Evolutionary conservation across 768 basidiomycete species (phyloP), one percentile per base, ranked within the genome.

Genomic region (Psilocybe cubensis): DNA sequence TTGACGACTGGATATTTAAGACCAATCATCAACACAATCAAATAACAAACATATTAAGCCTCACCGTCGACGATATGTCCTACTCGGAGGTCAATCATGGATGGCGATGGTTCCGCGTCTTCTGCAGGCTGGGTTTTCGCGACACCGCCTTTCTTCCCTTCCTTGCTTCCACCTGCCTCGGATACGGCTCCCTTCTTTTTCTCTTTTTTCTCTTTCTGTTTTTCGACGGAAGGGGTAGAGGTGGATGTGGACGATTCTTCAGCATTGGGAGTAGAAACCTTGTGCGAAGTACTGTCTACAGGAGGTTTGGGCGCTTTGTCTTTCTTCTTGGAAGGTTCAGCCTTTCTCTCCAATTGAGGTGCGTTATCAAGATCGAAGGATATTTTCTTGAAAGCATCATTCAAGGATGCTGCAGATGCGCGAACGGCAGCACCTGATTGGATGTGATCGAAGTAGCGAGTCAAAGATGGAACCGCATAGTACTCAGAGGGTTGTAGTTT

Each of bases 21-120:
- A 4, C 31, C 45, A 21, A 14, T 8, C 33, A 10, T 29, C 21
- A 18, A 49, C 47, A 40, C 14, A 24, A 14, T 8, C 20, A 14
- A 4, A 25, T 28, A 25, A 33, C 14, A 21, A 14, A 40, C n/a
- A 28, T 28, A 1, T 4, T 24, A 25, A n/a, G 24, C 28, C 85
- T 68, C 64, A 96, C 95, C 86, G 69, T 97, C 92, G 17, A 98
- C 75, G 61, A 98, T 96, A 63, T 86, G 88, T 3, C 97, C 96
- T 3, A 99, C 94, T 44, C 96, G 84, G 59, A 99, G 81, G 66
- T 99, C 97, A 66, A 99, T 91, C 96, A 98, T 98, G 42, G 93
- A 94, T 12, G 97, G 97, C 17, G 88, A 79, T 29, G 96, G 94
- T 61, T 89, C 88, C n/a, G 88, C 85, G 2, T 81, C 80, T 62